Conservation (phyloP, 768 basidiomycete genomes). For the Boletus tomentosulus region DNA sequence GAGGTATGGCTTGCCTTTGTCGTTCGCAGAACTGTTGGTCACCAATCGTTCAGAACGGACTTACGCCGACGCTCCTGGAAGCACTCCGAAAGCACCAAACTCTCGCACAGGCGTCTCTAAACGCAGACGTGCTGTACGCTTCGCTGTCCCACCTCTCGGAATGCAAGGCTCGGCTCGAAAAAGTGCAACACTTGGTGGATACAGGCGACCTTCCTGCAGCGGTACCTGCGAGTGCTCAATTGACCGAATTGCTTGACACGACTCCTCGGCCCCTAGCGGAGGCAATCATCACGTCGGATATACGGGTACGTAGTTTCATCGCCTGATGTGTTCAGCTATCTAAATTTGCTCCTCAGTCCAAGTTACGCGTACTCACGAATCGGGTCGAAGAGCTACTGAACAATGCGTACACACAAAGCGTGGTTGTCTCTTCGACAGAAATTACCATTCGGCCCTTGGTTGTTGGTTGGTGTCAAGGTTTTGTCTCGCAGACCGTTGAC, state of each 20-base stretch:
- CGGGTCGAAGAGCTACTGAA: conserved; percentile 67
- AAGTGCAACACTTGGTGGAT: conserved; percentile 44
- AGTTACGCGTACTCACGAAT: conserved; percentile 50
- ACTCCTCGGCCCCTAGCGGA: conserved; percentile 50
- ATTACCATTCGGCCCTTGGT: conserved; percentile 50
- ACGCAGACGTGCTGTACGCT: conserved; percentile 48
- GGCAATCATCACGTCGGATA: conserved; percentile 48
- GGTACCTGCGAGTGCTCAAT: conserved; percentile 37
- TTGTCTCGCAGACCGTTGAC: neutral
- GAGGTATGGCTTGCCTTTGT: conserved; percentile 42
- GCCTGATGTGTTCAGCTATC: neutral
- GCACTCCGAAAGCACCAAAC: conserved; percentile 55
- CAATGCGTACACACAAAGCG: conserved; percentile 60
- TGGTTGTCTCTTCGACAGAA: conserved; percentile 47
- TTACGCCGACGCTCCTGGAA: conserved; percentile 55
- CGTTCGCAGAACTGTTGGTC: conserved; percentile 4
- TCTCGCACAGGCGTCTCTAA: conserved; percentile 57
- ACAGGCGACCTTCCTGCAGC: conserved; percentile 65
- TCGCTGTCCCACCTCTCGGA: conserved; percentile 52
- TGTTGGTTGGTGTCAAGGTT: conserved; percentile 41
- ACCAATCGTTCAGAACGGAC: conserved; percentile 51
- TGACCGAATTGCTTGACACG: conserved; percentile 43
- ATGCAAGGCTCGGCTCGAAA: conserved; percentile 46
- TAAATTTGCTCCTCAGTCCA: conserved; percentile 39
- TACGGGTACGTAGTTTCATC: conserved; percentile 49